phyloP scores from a whole-genome alignment of 192 early-diverging fungal species.

The Coemansia sp. region DNA sequence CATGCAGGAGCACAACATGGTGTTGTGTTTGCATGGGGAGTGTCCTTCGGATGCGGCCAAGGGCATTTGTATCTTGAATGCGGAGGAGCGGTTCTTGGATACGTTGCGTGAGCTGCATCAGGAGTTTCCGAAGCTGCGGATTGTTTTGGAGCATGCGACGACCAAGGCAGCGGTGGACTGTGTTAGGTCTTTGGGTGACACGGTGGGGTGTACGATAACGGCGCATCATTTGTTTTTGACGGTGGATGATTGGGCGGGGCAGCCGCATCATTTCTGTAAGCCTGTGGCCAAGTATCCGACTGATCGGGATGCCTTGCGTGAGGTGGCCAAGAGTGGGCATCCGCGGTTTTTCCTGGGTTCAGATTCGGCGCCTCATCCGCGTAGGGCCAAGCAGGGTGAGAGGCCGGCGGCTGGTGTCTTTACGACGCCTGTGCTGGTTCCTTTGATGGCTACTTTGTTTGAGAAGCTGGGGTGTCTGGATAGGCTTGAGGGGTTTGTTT shows the following conservation, averaged over 20 bases:
- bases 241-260: constrained; percentile 97
- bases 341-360: constrained; percentile 96
- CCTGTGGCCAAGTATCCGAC: constrained; percentile 95
- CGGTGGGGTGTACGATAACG: constrained; percentile 92
- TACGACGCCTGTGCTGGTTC: constrained; percentile 76
- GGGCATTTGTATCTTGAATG: constrained; percentile 92
- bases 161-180: constrained; percentile 88
- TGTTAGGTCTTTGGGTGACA: constrained; percentile 83
- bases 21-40: constrained; percentile 94
- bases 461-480: constrained; percentile 82
- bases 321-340: constrained; percentile 77
- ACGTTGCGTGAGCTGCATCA: constrained; percentile 79
- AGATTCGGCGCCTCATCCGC: constrained; percentile 94
- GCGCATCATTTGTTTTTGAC: constrained; percentile 88
- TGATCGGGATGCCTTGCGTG: constrained; percentile 83
- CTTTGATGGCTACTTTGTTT: constrained; percentile 84
- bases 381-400: constrained; percentile 75
- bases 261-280: constrained; percentile 96
- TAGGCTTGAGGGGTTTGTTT: constrained; percentile 73
- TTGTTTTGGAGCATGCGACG: constrained; percentile 96
- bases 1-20: constrained; percentile 91
- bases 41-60: constrained; percentile 79
- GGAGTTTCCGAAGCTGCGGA: constrained; percentile 89
- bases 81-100: constrained; percentile 85
- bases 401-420: constrained; percentile 85